Percentiles rank a stretch among this genome's conserved stretches.
Conservation (phyloP, 352 stramenopile species). For the Pythium pectinolyticum region DNA sequence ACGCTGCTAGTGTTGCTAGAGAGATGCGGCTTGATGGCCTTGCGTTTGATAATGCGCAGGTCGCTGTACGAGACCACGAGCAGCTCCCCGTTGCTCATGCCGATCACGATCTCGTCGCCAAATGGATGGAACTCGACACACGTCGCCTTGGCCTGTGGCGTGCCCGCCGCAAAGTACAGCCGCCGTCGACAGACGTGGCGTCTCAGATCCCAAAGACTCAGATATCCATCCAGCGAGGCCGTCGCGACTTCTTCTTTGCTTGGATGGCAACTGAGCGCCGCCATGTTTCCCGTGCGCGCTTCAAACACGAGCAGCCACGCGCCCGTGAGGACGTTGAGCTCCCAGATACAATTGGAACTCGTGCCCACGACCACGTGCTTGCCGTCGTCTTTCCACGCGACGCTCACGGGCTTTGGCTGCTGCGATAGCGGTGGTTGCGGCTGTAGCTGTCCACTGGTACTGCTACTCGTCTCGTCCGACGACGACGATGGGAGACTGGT, state of each 20-base stretch:
- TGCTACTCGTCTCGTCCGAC: constrained; percentile 28
- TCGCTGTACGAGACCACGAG: constrained; percentile 46
- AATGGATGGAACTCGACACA: constrained; percentile 60
- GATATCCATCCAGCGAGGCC: constrained; percentile 49
- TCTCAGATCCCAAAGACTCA: constrained; percentile 57
- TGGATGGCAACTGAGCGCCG: constrained; percentile 41
- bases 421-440: not conserved
- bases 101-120: constrained; percentile 52
- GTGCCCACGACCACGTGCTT: constrained; percentile 48
- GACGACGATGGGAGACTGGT: constrained; percentile 32
- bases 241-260: constrained; percentile 44
- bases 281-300: constrained; percentile 40
- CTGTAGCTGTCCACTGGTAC: not conserved
- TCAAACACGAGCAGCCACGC: constrained; percentile 62
- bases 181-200: constrained; percentile 39
- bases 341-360: constrained; percentile 67
- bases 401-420: constrained; percentile 51
- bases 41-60: constrained; percentile 41
- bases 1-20: not conserved
- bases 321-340: constrained; percentile 43
- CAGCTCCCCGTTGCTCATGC: constrained; percentile 53
- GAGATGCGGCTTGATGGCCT: constrained; percentile 39
- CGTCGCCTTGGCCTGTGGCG: constrained; percentile 39
- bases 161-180: constrained; percentile 31
- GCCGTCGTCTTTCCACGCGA: constrained; percentile 60